Evolutionary conservation across 2,329 filamentous ascomycete species (phyloP).

Genomic region (Aquanectria penicillioides): DNA sequence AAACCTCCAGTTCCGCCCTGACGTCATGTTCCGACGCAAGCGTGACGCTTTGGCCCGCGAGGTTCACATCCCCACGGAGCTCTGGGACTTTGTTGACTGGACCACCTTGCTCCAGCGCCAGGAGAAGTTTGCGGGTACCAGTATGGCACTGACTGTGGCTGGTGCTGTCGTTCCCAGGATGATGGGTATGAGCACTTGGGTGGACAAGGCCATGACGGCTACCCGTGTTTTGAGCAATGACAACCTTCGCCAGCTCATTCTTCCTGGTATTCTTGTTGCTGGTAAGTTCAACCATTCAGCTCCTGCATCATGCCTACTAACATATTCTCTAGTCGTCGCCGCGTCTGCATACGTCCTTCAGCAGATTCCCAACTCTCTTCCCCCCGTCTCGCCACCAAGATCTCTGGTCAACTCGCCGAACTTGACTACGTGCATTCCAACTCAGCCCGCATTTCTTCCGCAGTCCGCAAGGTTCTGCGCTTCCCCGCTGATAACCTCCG

Average conservation of each 20-base stretch:
- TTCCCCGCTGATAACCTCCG: conserved; percentile 88
- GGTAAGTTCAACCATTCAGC: conserved; percentile 66
- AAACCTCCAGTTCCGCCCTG: conserved; percentile 86
- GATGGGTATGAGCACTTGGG: conserved; percentile 86
- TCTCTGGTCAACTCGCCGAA: conserved; percentile 79
- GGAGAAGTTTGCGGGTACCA: conserved; percentile 93
- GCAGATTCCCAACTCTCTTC: conserved; percentile 89
- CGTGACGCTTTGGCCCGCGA: conserved; percentile 84
- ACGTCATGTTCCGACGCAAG: conserved; percentile 92
- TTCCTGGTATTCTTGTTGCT: conserved; percentile 82
- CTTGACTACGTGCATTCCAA: conserved; percentile 96
- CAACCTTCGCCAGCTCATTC: conserved; percentile 80
- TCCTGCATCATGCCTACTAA: conserved; percentile 15
- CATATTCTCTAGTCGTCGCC: conserved; percentile 67
- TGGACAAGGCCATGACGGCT: conserved; percentile 86
- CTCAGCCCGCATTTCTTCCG: conserved; percentile 81
- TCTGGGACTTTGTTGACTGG: conserved; percentile 94
- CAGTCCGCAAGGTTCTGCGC: conserved; percentile 89
- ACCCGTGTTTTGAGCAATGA: conserved; percentile 83
- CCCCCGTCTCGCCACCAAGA: conserved; percentile 87
- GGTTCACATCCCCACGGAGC: conserved; percentile 86
- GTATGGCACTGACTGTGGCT: conserved; percentile 92
- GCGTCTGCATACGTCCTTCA: conserved; percentile 83
- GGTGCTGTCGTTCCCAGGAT: conserved; percentile 85
- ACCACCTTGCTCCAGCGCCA: conserved; percentile 84